Evolutionary conservation across 345 rosid genomes (phyloP).

Genomic region (Sisymbrium irio): DNA sequence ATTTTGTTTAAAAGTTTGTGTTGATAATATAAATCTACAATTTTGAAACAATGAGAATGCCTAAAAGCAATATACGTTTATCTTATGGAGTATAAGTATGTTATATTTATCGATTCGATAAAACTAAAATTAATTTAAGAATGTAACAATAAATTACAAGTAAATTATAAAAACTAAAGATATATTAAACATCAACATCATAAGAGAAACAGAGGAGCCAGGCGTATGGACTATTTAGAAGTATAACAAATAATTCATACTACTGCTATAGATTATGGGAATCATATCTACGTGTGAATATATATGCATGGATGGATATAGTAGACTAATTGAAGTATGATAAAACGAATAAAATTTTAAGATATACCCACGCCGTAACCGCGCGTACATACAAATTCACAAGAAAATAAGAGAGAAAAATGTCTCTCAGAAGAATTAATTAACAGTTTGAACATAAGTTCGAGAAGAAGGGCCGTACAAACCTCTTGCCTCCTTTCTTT

Average conservation of each 20-base stretch:
- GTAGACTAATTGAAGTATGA: neutral
- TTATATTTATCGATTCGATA: neutral
- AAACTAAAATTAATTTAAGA: too few species aligned
- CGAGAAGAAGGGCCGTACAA: slow-evolving; percentile 1
- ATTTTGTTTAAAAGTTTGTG: neutral
- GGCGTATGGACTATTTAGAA: neutral
- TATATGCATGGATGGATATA: slow-evolving; percentile 3
- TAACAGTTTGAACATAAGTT: slow-evolving; percentile 15
- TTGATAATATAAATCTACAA: too few species aligned
- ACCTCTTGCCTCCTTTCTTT: slow-evolving; percentile 25
- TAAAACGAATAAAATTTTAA: neutral
- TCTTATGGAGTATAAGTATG: neutral
- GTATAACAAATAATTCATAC: neutral
- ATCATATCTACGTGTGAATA: neutral
- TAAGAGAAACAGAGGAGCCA: neutral
- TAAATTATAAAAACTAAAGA: too few species aligned
- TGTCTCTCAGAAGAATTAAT: neutral
- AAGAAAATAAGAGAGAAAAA: neutral
- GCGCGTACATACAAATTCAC: neutral
- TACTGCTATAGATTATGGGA: neutral
- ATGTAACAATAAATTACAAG: too few species aligned
- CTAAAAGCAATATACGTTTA: neutral
- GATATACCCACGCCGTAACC: neutral
- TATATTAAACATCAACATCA: neutral
- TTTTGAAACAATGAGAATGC: neutral